Conservation (phyloP, 164 flowering plant genomes). For the Nelumbo lutea region DNA sequence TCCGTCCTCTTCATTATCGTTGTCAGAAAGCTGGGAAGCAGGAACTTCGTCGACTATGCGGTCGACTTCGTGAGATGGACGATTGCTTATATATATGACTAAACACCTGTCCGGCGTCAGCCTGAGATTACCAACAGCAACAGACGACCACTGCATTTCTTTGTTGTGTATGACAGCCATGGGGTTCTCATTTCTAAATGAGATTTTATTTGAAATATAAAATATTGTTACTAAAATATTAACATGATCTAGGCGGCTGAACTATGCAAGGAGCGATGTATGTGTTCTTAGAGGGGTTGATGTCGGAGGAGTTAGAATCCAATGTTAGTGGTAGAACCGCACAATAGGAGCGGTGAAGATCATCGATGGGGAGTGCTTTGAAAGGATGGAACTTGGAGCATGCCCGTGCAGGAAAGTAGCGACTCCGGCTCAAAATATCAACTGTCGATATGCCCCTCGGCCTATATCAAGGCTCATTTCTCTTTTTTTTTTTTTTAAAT, state of each 20-base stretch:
- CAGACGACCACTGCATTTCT: constrained; percentile 38
- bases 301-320: constrained; percentile 22
- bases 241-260: constrained; percentile 32
- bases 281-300: constrained; percentile 32
- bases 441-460: no score
- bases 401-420: constrained; percentile 32
- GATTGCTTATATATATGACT: constrained; percentile 31
- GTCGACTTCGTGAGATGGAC: constrained; percentile 38
- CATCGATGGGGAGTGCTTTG: constrained; percentile 26
- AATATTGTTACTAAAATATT: not conserved
- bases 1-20: constrained; percentile 2
- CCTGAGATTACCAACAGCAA: constrained; percentile 13
- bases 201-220: no score
- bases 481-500: no score
- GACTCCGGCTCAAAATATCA: not conserved
- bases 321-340: not conserved
- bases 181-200: constrained; percentile 14
- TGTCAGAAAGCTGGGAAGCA: constrained; percentile 4
- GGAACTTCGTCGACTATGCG: not conserved
- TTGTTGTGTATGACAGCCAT: constrained; percentile 59
- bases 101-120: constrained; percentile 15
- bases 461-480: no score
- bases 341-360: constrained; percentile 19
- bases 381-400: constrained; percentile 32
- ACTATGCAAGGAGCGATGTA: constrained; percentile 41